phyloP scores from a whole-genome alignment of 768 basidiomycete species.

The Lepiota venenata region DNA sequence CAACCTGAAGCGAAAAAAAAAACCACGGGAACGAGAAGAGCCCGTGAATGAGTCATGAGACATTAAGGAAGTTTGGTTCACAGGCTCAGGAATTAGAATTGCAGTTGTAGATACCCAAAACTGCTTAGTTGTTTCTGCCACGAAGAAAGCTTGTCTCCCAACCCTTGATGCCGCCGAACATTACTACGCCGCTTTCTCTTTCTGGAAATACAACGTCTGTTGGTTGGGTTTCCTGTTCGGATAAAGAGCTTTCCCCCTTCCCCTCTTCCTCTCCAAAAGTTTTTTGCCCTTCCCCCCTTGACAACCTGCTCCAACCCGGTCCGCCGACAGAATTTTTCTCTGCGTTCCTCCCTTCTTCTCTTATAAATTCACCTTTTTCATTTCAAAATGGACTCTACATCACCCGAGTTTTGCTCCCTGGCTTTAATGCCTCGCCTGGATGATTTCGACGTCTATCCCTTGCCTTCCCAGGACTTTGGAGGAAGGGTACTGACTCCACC shows the following conservation, averaged over 20 bases:
- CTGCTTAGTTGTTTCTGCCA: constrained; percentile 6
- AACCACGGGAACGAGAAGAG: too few relatives aligned
- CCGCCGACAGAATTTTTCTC: too few relatives aligned
- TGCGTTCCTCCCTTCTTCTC: too few relatives aligned
- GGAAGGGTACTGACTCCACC: too few relatives aligned
- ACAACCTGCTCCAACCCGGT: background rate
- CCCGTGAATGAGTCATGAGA: background rate
- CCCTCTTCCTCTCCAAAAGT: background rate
- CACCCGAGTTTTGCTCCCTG: too few relatives aligned
- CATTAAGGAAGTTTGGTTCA: background rate
- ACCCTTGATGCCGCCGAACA: constrained; percentile 3
- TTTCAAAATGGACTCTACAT: too few relatives aligned
- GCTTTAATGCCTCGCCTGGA: too few relatives aligned
- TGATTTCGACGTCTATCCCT: too few relatives aligned
- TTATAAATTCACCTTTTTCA: too few relatives aligned
- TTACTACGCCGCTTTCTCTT: background rate
- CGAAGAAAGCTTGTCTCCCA: background rate
- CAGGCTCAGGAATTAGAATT: background rate
- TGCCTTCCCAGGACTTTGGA: too few relatives aligned
- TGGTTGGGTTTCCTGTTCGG: background rate
- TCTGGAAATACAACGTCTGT: background rate
- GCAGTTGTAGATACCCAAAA: constrained; percentile 2
- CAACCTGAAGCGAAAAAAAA: too few relatives aligned
- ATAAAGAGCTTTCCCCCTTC: background rate
- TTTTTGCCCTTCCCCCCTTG: too few relatives aligned